Conservation (phyloP, 2,329 filamentous ascomycete species). For the Calcarisporium arbuscula region DNA sequence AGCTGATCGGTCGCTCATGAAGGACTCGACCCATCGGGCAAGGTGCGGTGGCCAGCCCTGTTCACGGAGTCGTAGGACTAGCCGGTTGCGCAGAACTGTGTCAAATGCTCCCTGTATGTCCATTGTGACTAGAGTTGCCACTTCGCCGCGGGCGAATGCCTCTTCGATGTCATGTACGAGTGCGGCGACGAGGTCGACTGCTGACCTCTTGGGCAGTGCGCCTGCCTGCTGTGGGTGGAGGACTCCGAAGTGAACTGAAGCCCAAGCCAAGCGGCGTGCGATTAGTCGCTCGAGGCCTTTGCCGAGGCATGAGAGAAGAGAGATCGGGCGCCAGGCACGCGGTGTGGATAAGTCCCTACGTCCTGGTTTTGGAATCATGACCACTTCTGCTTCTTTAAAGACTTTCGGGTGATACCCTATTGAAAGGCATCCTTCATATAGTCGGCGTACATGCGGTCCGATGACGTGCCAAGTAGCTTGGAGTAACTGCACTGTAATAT, state of each 20-base stretch:
- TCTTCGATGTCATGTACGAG: conserved; percentile 15
- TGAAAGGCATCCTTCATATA: conserved; percentile 13
- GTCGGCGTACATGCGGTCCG: conserved; percentile 4
- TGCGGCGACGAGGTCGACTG: conserved; percentile 11
- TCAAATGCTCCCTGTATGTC: conserved; percentile 14
- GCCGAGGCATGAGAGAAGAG: conserved; percentile 18
- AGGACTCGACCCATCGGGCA: conserved; percentile 9
- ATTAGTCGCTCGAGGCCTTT: conserved; percentile 20
- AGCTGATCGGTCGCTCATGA: conserved; percentile 6
- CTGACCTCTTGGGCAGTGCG: conserved; percentile 16
- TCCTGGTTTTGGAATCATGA: conserved; percentile 18
- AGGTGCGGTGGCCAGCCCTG: conserved; percentile 12
- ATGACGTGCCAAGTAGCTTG: conserved; percentile 1
- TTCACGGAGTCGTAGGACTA: conserved; percentile 9
- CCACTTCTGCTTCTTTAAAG: conserved; percentile 15
- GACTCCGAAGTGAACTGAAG: conserved; percentile 12
- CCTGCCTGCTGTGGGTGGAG: conserved; percentile 14
- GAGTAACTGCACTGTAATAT: conserved; percentile 1
- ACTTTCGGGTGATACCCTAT: conserved; percentile 13
- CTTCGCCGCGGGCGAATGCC: conserved; percentile 7
- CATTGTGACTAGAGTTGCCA: conserved; percentile 11
- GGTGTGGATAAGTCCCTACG: conserved; percentile 13
- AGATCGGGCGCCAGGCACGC: conserved; percentile 17
- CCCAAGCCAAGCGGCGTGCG: conserved; percentile 13
- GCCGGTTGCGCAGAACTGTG: conserved; percentile 12